These are phyloP conservation scores for Hypoxylon sp. DNA, from an alignment of 2,329 filamentous ascomycete genomes.

Conservation along the genomic window DNA sequence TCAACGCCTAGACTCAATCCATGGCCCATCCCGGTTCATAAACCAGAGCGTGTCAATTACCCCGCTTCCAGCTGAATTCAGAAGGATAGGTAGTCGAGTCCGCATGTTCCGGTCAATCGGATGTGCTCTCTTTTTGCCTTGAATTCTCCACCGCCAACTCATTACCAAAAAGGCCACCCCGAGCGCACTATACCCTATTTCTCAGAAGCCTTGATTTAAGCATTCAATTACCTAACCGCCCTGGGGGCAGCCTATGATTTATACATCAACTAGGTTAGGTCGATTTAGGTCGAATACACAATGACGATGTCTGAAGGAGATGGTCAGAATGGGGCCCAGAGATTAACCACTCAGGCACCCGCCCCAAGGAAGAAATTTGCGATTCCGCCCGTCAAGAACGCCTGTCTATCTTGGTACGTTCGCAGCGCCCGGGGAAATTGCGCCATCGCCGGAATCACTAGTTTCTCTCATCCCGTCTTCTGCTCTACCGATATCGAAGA, in stretches of 20 bases:
- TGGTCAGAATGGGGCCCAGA: constrained; percentile 42
- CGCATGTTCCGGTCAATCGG: constrained; percentile 43
- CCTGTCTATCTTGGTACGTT: constrained; percentile 66
- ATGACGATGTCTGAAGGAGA: constrained; percentile 50
- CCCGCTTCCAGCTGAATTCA: constrained; percentile 40
- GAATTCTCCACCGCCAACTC: constrained; percentile 32
- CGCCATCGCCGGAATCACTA: constrained; percentile 25
- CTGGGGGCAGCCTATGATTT: not conserved
- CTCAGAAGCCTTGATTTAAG: constrained; percentile 20
- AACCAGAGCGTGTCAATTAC: constrained; percentile 21
- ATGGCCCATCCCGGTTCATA: constrained; percentile 6
- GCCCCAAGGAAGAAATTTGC: constrained; percentile 59
- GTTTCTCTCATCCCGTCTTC: not conserved
- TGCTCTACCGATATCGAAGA: constrained; percentile 6
- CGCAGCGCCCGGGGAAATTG: constrained; percentile 28
- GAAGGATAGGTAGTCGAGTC: constrained; percentile 25
- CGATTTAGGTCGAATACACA: not conserved
- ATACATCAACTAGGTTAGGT: constrained; percentile 12
- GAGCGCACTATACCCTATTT: constrained; percentile 31
- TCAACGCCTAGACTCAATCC: constrained; percentile 5
- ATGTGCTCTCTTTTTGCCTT: constrained; percentile 18
- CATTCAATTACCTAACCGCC: constrained; percentile 43
- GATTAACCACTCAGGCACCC: constrained; percentile 39
- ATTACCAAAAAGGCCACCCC: constrained; percentile 30
- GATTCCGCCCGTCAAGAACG: constrained; percentile 65